A percentile compares a stretch with the other conserved stretches of the same genome.
phyloP scores from a whole-genome alignment of 2,329 filamentous ascomycete genomes.

The Verticillium zaregamsianum region DNA sequence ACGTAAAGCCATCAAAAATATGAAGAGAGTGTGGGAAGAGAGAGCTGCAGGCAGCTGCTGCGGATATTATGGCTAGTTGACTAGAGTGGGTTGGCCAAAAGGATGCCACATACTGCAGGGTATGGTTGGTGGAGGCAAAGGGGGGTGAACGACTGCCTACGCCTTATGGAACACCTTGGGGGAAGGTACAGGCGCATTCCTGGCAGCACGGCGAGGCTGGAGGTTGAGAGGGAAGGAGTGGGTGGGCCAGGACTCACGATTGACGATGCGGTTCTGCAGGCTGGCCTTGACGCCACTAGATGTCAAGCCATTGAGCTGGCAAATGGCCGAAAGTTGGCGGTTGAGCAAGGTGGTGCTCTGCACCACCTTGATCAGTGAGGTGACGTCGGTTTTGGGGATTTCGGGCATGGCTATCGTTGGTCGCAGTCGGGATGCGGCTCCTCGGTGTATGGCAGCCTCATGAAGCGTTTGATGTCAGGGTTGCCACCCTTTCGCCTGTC shows the following conservation, averaged over 20 bases:
- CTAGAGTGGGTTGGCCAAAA: too few relatives aligned
- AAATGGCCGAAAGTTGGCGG: slow-evolving; percentile 70
- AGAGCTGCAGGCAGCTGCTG: too few relatives aligned
- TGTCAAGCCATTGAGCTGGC: slow-evolving; percentile 67
- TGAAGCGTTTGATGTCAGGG: slow-evolving; percentile 3
- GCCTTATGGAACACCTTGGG: not conserved
- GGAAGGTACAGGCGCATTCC: not conserved
- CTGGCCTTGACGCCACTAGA: slow-evolving; percentile 82
- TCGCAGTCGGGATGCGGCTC: not conserved
- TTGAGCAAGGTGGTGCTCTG: slow-evolving; percentile 45
- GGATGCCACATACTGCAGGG: too few relatives aligned
- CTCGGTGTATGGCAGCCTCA: slow-evolving; percentile 6
- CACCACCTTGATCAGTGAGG: slow-evolving; percentile 38
- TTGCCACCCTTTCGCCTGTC: not conserved
- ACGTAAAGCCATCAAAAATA: not conserved
- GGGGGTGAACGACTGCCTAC: not conserved
- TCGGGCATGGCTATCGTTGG: slow-evolving; percentile 15
- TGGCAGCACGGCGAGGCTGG: slow-evolving; percentile 5
- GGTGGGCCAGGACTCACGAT: slow-evolving; percentile 55
- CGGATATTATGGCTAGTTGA: too few relatives aligned
- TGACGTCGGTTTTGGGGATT: slow-evolving; percentile 37
- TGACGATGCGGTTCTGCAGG: slow-evolving; percentile 72
- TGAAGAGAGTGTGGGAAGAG: too few relatives aligned
- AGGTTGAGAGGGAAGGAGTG: not conserved
- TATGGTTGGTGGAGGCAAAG: not conserved